Percentiles rank a stretch among this genome's conserved stretches.
Conservation (phyloP, 768 basidiomycete species). For the Mycena crocata region DNA sequence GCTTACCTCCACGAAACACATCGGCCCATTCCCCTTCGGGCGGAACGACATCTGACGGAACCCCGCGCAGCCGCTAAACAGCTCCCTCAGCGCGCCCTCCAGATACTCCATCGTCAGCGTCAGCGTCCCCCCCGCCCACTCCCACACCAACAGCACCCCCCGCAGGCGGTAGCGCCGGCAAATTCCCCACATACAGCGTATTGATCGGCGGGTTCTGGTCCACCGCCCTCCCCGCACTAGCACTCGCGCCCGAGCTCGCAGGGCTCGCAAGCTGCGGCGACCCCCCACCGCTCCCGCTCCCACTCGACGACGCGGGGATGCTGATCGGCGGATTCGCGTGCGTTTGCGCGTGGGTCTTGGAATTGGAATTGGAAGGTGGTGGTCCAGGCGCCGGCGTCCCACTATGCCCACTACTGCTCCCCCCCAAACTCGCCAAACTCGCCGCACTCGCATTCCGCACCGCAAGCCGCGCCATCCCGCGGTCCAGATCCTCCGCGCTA, state of each 20-base stretch:
- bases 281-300: conserved; percentile 64
- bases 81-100: conserved; percentile 85
- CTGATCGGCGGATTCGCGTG: conserved; percentile 22
- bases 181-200: conserved; percentile 98
- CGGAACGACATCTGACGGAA: conserved; percentile 94
- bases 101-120: conserved; percentile 82
- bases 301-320: conserved; percentile 31
- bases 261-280: conserved; percentile 86
- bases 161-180: conserved; percentile 84
- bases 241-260: conserved; percentile 67
- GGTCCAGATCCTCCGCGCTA: conserved; percentile 19
- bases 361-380: conserved; percentile 15
- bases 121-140: conserved; percentile 52
- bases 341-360: conserved; percentile 15
- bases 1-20: conserved; percentile 97
- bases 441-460: background rate
- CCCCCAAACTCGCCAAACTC: conserved; percentile 17
- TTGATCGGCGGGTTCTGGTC: conserved; percentile 99
- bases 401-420: no score
- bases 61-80: conserved; percentile 85
- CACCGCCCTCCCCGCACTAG: conserved; percentile 52
- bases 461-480: conserved; percentile 14
- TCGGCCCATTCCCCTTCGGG: conserved; percentile 97
- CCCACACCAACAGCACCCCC: conserved; percentile 29
- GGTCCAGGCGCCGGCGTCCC: no score